Base-by-base conservation (phyloP, 768 basidiomycete genomes). In the Podaxis sp. region DNA sequence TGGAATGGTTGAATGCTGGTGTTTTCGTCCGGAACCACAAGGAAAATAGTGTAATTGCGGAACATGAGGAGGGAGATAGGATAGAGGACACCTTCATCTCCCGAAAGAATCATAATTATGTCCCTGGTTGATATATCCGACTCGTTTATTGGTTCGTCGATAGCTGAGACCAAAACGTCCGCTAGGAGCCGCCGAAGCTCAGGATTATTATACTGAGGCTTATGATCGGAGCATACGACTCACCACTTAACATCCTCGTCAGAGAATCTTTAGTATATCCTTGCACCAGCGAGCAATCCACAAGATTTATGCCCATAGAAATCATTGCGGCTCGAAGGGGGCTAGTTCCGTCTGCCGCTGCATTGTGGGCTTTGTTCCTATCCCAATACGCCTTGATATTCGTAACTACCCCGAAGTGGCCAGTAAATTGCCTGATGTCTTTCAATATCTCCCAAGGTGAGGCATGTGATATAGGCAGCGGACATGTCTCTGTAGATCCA, bases 361-460 rank as follows among this genome's bases (percentile, higher is more conserved):
- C 33, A 33, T 24, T 24, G 15, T 61, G 13, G 13, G n/a, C 11
- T 36, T 24, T 46, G 24, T 52, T 60, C 4, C 54, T n/a, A 57
- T 56, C 42, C 46, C 55, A 67, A 28, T 65, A 67, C 3, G 64
- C 67, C 52, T 40, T 60, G 46, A 65, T 57, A 17, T 46, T 61
- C 36, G 54, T 63, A 38, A 63, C 60, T 13, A 48, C 44, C 17
- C 67, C 64, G 39, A 57, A 52, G 26, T 44, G 5, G 6, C 62
- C 36, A 9, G 51, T 61, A 11, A 65, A 54, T 19, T 12, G 28
- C 17, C 64, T 51, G 36, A 67, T 28, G 22, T 40, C 46, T 12
- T 55, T 42, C 40, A 61, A 64, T 24, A 46, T 24, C 51, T 55
- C 58, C 53, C 49, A 61, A 28, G 57, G 56, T 15, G 63, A 58